Percentiles rank a stretch among this genome's conserved stretches.
Evolutionary conservation across 345 rosid genomes (phyloP).

Genomic region (Camelina hispida): DNA sequence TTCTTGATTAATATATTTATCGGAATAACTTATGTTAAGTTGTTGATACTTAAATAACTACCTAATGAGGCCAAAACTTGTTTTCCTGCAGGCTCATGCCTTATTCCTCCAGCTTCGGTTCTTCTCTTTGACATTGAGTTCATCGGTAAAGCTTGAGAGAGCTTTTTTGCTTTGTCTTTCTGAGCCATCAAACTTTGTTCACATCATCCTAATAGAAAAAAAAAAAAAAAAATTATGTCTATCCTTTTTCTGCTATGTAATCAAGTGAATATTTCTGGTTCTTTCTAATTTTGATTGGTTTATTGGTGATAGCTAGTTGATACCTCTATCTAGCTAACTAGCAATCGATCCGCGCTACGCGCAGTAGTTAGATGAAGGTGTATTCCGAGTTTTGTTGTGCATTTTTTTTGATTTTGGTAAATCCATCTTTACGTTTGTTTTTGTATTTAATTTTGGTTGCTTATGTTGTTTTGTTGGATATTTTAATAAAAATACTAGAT

Average conservation of each 20-base stretch:
- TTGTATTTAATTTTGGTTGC: no score
- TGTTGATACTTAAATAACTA: not conserved
- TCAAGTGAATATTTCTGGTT: not conserved
- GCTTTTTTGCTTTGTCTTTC: conserved; percentile 9
- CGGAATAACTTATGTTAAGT: not conserved
- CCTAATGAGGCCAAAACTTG: not conserved
- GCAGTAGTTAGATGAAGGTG: no score
- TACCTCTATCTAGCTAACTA: not conserved
- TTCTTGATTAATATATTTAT: not conserved
- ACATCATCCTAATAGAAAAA: not conserved
- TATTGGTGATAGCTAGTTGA: not conserved
- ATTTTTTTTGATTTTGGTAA: no score
- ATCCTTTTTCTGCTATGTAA: not conserved
- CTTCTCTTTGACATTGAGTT: conserved; percentile 85
- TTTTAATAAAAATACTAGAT: no score
- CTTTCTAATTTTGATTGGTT: not conserved
- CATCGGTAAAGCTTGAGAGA: conserved; percentile 70
- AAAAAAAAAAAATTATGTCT: no score
- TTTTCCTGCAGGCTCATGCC: conserved; percentile 73
- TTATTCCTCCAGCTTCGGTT: conserved; percentile 85
- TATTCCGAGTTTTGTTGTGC: no score
- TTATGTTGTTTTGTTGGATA: no score
- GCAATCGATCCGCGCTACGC: no score
- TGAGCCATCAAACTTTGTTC: conserved; percentile 12
- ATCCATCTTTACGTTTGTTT: no score